Conservation (phyloP, 495 filamentous ascomycete species). For the Talaromyces ruber region DNA sequence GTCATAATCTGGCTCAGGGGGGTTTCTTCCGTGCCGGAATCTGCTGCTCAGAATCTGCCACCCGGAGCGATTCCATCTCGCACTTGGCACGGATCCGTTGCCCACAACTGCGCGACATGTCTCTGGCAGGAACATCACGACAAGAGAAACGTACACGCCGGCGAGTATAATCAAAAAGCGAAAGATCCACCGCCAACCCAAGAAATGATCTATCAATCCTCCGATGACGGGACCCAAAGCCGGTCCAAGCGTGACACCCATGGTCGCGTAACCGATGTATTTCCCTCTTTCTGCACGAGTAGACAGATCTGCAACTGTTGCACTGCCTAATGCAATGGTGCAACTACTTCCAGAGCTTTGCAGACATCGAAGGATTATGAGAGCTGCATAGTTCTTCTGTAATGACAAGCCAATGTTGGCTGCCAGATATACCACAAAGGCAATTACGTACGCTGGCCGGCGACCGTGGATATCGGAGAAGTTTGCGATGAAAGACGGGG, state of each 20-base stretch:
- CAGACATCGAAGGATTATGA: constrained; percentile 41
- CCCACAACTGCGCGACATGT: constrained; percentile 39
- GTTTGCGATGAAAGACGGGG: constrained; percentile 36
- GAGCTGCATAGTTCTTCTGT: constrained; percentile 32
- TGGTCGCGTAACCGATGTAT: constrained; percentile 29
- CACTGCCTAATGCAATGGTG: constrained; percentile 30
- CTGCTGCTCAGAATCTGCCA: constrained; percentile 13
- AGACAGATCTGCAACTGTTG: constrained; percentile 32
- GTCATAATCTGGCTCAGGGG: not conserved
- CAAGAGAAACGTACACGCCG: constrained; percentile 21
- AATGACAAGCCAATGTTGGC: constrained; percentile 41
- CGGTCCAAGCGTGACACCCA: constrained; percentile 32
- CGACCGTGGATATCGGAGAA: constrained; percentile 41
- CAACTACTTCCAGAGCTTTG: constrained; percentile 40
- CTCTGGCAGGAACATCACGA: constrained; percentile 29
- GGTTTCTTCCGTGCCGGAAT: constrained; percentile 6
- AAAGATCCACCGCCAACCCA: constrained; percentile 66
- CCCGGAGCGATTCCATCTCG: constrained; percentile 29
- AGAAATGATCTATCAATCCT: constrained; percentile 51
- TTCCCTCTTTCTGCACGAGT: constrained; percentile 36
- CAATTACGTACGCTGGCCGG: constrained; percentile 33
- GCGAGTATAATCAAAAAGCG: constrained; percentile 62
- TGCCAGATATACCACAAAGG: constrained; percentile 33
- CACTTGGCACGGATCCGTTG: constrained; percentile 32
- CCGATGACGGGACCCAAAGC: constrained; percentile 56